A percentile compares a stretch with the other conserved stretches of the same genome.
phyloP scores from a whole-genome alignment of 192 early-diverging fungal species.

The Linnemannia zychae region DNA sequence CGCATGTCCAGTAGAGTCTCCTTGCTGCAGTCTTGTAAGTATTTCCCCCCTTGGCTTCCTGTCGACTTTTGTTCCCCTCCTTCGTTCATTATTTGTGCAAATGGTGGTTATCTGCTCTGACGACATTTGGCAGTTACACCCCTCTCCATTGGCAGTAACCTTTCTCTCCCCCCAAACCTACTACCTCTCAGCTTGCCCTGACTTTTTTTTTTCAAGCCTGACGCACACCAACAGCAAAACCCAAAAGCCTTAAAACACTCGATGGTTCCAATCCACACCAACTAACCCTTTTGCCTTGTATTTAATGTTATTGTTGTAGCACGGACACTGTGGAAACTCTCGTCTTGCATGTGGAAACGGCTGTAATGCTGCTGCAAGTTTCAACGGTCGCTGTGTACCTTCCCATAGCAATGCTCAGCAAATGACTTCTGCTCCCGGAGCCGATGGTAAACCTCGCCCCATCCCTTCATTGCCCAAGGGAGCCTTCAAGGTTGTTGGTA shows the following conservation, averaged over 20 bases:
- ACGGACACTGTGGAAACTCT: conserved; percentile 52
- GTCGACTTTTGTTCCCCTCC: background rate
- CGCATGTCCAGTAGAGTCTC: conserved; percentile 37
- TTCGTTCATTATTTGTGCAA: background rate
- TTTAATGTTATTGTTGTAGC: conserved; percentile 18
- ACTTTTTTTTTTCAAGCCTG: background rate
- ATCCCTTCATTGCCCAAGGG: conserved; percentile 49
- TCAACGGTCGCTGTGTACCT: conserved; percentile 33
- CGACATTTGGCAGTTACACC: background rate
- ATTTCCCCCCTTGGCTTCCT: background rate
- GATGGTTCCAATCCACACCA: background rate
- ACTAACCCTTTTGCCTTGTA: background rate
- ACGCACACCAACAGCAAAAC: background rate
- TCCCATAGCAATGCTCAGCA: background rate
- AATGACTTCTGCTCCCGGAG: background rate
- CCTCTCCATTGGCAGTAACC: background rate
- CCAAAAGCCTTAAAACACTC: background rate
- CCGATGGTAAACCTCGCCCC: conserved; percentile 25
- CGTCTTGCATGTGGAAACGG: conserved; percentile 39
- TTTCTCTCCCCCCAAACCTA: background rate
- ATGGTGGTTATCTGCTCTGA: background rate
- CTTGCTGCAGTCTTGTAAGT: conserved; percentile 53
- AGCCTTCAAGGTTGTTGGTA: conserved; percentile 57
- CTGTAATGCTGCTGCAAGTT: conserved; percentile 40
- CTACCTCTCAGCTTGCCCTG: background rate